Evolutionary conservation across 2,329 filamentous ascomycete species (phyloP), one percentile per base, ranked within the genome.

Genomic region (Lecanosticta acicola): DNA sequence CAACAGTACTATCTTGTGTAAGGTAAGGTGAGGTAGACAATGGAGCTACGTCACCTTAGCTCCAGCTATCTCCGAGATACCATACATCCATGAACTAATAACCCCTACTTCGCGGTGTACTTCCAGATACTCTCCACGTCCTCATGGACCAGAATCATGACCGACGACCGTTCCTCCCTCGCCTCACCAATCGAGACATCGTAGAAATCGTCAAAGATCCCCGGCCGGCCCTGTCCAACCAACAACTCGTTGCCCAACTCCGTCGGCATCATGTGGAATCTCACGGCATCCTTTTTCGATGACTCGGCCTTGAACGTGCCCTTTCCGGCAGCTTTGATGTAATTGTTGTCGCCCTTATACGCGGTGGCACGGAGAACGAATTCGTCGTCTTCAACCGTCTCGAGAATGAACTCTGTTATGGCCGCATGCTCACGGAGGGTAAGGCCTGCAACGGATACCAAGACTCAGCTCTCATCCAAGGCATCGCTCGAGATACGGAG

Each of bases 191-290:
- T 19, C 4, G n/a, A 16, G 3, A 38, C 35, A 16, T 38, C 35
- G 18, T 38, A 38, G 17, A 38, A 38, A 38, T 38, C n/a, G 10
- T 38, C 35, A 10, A 38, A 38, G 3, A 38, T 17, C n/a, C n/a
- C 35, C n/a, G 35, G 35, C n/a, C 35, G 3, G 4, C 19, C 11
- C 3, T 19, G n/a, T 3, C 11, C 35, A 3, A 38, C n/a, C 4
- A 16, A 38, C 4, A 38, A 10, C n/a, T 38, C 35, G 11, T 16
- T 19, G 3, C 35, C 35, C 4, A 16, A 11, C 13, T 38, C 35
- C 3, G 35, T 38, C 3, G 3, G 3, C 3, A 16, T 14, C 3
- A 38, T 19, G n/a, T 38, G 35, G n/a, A 38, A 38, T 11, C 19
- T 14, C 17, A 11, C n/a, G 3, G 35, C 35, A 4, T 38, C 17